Evolutionary conservation across 352 stramenopile species (phyloP), one percentile per base, ranked within the genome.

Genomic region (Pilasporangium apinafurcum): DNA sequence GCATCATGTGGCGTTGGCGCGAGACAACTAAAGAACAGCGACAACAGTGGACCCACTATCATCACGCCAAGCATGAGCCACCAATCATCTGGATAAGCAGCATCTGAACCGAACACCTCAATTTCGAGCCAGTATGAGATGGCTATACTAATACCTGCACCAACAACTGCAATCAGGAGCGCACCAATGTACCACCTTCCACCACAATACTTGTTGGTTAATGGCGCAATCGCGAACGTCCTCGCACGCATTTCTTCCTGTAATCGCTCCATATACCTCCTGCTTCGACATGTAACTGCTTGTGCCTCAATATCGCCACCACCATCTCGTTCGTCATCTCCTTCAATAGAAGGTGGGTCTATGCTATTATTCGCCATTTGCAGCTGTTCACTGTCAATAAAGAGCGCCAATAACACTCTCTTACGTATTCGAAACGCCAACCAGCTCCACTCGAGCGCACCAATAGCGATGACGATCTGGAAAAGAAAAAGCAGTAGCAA

Each of bases 381-480:
- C 10, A 13, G 32, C 10, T 37, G 32, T 16, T 9, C 16, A 20
- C 16, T 10, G 32, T 10, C 32, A 37, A 31, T 16, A 48, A 46
- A 26, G 59, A 74, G 44, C 7, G 58, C 53, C 13, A 80, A 53
- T 17, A 80, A 42, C 37, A 80, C 33, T 12, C 67, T 68, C 26
- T 56, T 45, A 24, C 67, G 61, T 20, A 79, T 68, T 31, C 67
- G 67, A 46, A 69, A 80, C 37, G 56, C 53, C 18, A 80, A 35
- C 64, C 61, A 80, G 28, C 51, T 66, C 67, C 61, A 80, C 51
- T 80, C 67, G 33, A 80, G 58, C 16, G 64, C 58, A 27, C 51
- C 50, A 2, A 76, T 25, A 3, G 58, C 67, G 27, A 80, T 45
- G 33, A 74, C 22, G 20, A 66, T 32, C 27, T 80, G 58, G 2